Evolutionary conservation across 2,329 filamentous ascomycete genomes (phyloP).

Genomic region (Aspergillus candidus): DNA sequence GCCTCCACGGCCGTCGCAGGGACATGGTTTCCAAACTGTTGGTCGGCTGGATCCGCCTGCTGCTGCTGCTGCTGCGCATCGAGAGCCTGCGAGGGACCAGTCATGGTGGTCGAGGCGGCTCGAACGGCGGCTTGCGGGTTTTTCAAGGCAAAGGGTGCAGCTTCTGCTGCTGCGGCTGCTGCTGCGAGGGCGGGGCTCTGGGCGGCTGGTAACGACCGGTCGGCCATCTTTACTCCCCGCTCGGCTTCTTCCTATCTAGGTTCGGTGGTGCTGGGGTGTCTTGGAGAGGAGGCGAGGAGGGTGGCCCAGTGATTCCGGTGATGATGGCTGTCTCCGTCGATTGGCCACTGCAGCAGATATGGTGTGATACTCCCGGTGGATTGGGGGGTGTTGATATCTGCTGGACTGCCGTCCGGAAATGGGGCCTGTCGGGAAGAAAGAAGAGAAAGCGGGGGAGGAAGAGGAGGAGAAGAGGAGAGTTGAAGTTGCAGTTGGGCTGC

Average conservation of each 20-base stretch:
- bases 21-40: conserved; percentile 4
- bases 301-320: neutral
- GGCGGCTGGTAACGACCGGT: no score
- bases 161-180: no score
- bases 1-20: conserved; percentile 8
- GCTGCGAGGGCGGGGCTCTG: no score
- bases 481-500: conserved; percentile 3
- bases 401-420: conserved; percentile 1
- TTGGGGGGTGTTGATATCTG: neutral
- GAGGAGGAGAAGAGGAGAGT: conserved; percentile 3
- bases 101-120: neutral
- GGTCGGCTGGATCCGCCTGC: conserved; percentile 8
- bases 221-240: no score
- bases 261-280: no score
- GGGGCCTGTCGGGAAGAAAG: neutral
- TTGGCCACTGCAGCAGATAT: neutral
- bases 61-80: neutral
- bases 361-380: conserved; percentile 4
- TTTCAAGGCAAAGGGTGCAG: no score
- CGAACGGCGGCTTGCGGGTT: no score
- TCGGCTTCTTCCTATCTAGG: no score
- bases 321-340: neutral
- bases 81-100: no score
- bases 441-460: neutral
- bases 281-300: neutral